Percentiles rank a stretch among this genome's conserved stretches.
phyloP scores from a whole-genome alignment of 306 rosid species.

The Alnus glutinosa region DNA sequence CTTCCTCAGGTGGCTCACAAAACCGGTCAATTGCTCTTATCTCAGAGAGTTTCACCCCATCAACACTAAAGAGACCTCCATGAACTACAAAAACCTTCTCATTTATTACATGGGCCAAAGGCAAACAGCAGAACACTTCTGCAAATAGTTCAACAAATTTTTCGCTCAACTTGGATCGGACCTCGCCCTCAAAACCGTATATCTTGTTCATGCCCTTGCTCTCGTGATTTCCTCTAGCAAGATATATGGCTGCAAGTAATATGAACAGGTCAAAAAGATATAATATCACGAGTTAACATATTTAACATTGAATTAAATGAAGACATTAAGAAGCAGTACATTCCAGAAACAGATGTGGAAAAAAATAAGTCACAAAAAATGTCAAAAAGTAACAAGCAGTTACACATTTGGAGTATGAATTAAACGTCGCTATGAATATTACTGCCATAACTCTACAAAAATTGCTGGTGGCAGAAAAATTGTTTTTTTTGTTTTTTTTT shows the following conservation, averaged over 20 bases:
- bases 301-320: neutral
- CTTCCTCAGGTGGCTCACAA: constrained; percentile 99
- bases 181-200: constrained; percentile 99
- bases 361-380: neutral
- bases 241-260: constrained; percentile 74
- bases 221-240: constrained; percentile 97
- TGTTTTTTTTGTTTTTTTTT: too few relatives aligned
- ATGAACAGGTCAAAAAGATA: constrained; percentile 24
- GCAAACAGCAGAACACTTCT: constrained; percentile 91
- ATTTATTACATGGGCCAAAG: constrained; percentile 90
- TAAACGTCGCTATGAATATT: neutral
- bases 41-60: constrained; percentile 90
- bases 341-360: neutral
- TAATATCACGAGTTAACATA: neutral
- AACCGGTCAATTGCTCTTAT: constrained; percentile 86
- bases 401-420: neutral
- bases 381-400: neutral
- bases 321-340: neutral
- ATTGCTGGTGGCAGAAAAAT: neutral
- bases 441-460: neutral
- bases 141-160: constrained; percentile 95
- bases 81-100: constrained; percentile 87
- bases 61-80: constrained; percentile 98
- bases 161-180: constrained; percentile 82
- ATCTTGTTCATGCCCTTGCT: constrained; percentile 99